These are phyloP conservation scores for Pugionium cornutum DNA, from an alignment of 345 rosid species.

Conservation along the genomic window DNA sequence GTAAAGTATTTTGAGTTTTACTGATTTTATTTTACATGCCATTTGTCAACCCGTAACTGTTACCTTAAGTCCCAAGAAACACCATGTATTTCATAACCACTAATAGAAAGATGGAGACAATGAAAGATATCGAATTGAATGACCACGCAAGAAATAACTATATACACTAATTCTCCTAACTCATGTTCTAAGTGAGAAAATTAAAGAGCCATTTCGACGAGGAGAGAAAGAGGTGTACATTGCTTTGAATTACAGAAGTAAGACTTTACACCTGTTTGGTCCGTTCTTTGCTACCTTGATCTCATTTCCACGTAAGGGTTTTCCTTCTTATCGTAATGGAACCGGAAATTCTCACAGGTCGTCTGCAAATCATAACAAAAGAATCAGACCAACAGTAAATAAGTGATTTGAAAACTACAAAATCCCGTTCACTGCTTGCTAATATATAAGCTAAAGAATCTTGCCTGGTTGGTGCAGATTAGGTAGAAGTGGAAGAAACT, in stretches of 20 bases:
- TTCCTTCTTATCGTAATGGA: conserved; percentile 68
- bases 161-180: conserved; percentile 13
- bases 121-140: neutral
- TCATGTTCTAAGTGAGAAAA: neutral
- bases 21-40: neutral
- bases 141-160: conserved; percentile 1
- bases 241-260: conserved; percentile 18
- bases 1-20: neutral
- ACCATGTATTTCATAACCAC: neutral
- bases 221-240: conserved; percentile 1
- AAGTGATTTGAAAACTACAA: neutral
- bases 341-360: conserved; percentile 72
- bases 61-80: conserved; percentile 10
- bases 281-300: conserved; percentile 12
- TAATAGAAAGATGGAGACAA: conserved; percentile 1
- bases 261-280: conserved; percentile 5
- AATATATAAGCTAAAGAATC: conserved; percentile 8
- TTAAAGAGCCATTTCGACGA: neutral
- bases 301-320: conserved; percentile 48
- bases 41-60: neutral
- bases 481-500: conserved; percentile 68
- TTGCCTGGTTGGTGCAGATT: conserved; percentile 74
- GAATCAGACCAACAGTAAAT: conserved; percentile 11
- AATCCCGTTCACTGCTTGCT: neutral
- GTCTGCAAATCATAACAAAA: conserved; percentile 47